These are phyloP conservation scores for Ustulina deusta DNA, from an alignment of 2,329 filamentous ascomycete genomes.

Conservation along the genomic window DNA sequence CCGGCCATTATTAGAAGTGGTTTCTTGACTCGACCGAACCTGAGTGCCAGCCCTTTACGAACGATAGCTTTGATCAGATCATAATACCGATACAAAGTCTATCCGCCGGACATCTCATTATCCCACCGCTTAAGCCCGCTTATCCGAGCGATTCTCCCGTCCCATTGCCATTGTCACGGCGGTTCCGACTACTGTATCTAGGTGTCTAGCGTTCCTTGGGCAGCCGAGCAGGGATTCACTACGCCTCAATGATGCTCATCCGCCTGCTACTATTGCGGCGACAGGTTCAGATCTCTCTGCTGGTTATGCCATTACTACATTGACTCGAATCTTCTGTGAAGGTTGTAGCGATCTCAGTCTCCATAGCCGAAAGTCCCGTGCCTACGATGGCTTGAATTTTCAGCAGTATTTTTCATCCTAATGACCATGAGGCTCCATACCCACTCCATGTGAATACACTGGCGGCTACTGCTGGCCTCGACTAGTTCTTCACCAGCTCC, in stretches of 20 bases:
- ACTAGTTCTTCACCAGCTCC: slow-evolving; percentile 4
- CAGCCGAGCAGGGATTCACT: slow-evolving; percentile 21
- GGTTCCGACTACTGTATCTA: slow-evolving; percentile 17
- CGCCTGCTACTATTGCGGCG: background rate
- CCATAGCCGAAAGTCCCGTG: slow-evolving; percentile 8
- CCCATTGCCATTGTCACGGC: slow-evolving; percentile 6
- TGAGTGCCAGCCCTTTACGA: background rate
- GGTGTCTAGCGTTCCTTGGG: slow-evolving; percentile 11
- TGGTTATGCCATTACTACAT: background rate
- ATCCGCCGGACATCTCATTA: slow-evolving; percentile 5
- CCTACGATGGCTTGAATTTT: background rate
- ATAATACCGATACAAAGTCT: slow-evolving; percentile 7
- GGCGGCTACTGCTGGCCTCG: slow-evolving; percentile 6
- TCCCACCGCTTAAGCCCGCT: slow-evolving; percentile 9
- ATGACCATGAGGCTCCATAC: background rate
- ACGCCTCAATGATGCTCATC: slow-evolving; percentile 10
- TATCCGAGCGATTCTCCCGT: background rate
- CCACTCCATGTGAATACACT: background rate
- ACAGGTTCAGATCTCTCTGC: background rate
- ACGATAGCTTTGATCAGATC: background rate
- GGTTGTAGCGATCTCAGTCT: background rate
- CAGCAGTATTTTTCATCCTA: slow-evolving; percentile 3
- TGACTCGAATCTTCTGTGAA: background rate
- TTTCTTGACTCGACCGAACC: background rate
- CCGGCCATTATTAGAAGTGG: slow-evolving; percentile 1